A percentile compares a stretch with the other conserved stretches of the same genome.
Conservation (phyloP, 306 rosid species). For the Nissolia schottii region DNA sequence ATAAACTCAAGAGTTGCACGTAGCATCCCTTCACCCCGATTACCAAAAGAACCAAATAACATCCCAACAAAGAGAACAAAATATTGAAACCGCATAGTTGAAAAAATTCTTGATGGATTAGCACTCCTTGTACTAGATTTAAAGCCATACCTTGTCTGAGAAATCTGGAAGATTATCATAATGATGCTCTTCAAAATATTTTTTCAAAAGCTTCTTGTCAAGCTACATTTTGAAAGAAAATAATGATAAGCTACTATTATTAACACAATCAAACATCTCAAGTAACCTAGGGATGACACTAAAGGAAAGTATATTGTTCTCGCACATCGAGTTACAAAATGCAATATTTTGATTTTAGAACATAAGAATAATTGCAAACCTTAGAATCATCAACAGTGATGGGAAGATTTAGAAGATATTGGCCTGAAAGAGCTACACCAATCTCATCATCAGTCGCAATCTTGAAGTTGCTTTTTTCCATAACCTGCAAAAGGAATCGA, state of each 20-base stretch:
- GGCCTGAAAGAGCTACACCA: conserved; percentile 77
- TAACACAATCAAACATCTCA: conserved; percentile 16
- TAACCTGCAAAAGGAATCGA: conserved; percentile 42
- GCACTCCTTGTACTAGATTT: not conserved
- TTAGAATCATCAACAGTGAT: conserved; percentile 74
- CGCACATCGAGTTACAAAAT: not conserved
- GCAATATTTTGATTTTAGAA: not conserved
- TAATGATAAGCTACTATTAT: conserved; percentile 16
- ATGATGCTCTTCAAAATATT: conserved; percentile 58
- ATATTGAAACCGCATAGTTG: not conserved
- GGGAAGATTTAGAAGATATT: conserved; percentile 93
- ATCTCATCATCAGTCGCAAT: conserved; percentile 67
- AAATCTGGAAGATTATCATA: conserved; percentile 63
- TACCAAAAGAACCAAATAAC: not conserved
- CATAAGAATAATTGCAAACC: conserved; percentile 36
- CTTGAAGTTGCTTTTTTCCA: conserved; percentile 92
- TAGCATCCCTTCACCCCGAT: not conserved
- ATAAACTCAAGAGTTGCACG: not conserved
- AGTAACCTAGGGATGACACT: not conserved
- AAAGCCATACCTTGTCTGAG: conserved; percentile 63
- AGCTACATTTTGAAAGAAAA: conserved; percentile 50
- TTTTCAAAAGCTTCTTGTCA: conserved; percentile 67
- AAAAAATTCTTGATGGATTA: not conserved
- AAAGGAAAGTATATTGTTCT: not conserved
- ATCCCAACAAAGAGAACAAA: not conserved